phyloP scores from a whole-genome alignment of 2,329 filamentous ascomycete species.

The Penicillium italicum region DNA sequence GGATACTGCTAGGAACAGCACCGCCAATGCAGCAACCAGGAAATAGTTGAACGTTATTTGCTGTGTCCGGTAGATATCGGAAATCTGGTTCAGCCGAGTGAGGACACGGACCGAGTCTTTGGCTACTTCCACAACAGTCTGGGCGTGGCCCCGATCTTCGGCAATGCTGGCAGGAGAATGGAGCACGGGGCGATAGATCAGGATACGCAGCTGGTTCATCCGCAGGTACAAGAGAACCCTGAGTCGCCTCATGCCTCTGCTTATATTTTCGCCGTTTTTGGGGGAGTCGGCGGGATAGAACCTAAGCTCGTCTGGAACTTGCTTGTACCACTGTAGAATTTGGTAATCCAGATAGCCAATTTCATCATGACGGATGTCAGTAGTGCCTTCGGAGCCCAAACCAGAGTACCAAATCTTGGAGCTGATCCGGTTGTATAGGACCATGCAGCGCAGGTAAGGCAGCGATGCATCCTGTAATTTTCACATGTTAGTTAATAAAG shows the following conservation, averaged over 20 bases:
- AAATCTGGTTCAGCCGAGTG: conserved; percentile 58
- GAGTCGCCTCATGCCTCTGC: conserved; percentile 67
- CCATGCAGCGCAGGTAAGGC: conserved; percentile 79
- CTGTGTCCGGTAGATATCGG: conserved; percentile 61
- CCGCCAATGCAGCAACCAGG: conserved; percentile 60
- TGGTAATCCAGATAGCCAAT: conserved; percentile 79
- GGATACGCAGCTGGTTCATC: conserved; percentile 84
- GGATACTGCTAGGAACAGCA: conserved; percentile 61
- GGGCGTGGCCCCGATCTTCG: conserved; percentile 68
- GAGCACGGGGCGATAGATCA: conserved; percentile 81
- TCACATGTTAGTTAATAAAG: neutral
- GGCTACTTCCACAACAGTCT: conserved; percentile 63
- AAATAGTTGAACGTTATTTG: conserved; percentile 67
- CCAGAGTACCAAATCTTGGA: conserved; percentile 85
- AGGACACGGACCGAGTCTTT: conserved; percentile 63
- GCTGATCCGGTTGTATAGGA: conserved; percentile 75
- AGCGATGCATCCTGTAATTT: conserved; percentile 40
- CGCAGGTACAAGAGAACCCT: conserved; percentile 81
- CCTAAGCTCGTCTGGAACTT: conserved; percentile 62
- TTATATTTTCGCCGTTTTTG: conserved; percentile 48
- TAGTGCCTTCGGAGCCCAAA: conserved; percentile 63
- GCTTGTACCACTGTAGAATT: conserved; percentile 80
- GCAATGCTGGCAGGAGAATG: conserved; percentile 81
- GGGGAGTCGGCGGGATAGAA: conserved; percentile 57
- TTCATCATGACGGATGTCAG: conserved; percentile 66